Base-by-base conservation (phyloP, 2,329 filamentous ascomycete species). In the Penicillium sp. region DNA sequence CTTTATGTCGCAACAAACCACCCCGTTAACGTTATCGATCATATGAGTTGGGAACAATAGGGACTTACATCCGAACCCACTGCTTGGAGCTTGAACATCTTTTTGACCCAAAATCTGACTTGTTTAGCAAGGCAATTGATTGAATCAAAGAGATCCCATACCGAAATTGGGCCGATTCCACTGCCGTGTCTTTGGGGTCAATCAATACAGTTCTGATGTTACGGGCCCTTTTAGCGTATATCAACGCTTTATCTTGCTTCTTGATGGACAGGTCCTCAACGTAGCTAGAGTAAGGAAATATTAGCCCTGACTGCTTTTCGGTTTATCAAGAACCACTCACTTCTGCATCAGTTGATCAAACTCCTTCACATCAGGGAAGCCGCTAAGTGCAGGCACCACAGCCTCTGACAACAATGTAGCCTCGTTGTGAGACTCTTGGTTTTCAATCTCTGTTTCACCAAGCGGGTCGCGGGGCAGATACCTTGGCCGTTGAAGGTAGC, bases 201-300 rank as follows among this genome's bases (percentile, higher is more conserved):
- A 70, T 66, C 45, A 76, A 59, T 28, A 76, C 73, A 5, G 64
- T 70, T 48, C 61, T 68, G 50, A 77, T 76, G 52, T 76, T 75
- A 34, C 70, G 64, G 21, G 73, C 74, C 57, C 74, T 65, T 49
- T 64, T 68, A 21, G 73, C 70, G 57, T 74, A 72, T 29, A 77
- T 77, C 54, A 77, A 63, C 4, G 74, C 74, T 53, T 77, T 77
- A 54, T 77, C 74, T 59, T 74, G 73, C 48, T 77, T 77, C 55
- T 76, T 76, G 31, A 72, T 65, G 6, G 74, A 76, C 13, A 77
- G 64, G 32, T 73, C 72, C 41, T 72, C 65, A 31, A 77, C 72
- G 53, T 77, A 77, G 42, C 75, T 76, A 32, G 4, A 17, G 46
- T 38, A 19, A 32, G 17, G 37, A 42, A 28, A 31, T 10, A 39